Conservation (phyloP, 1,139 yeast genomes). For the Lizanozyma gosingica region DNA sequence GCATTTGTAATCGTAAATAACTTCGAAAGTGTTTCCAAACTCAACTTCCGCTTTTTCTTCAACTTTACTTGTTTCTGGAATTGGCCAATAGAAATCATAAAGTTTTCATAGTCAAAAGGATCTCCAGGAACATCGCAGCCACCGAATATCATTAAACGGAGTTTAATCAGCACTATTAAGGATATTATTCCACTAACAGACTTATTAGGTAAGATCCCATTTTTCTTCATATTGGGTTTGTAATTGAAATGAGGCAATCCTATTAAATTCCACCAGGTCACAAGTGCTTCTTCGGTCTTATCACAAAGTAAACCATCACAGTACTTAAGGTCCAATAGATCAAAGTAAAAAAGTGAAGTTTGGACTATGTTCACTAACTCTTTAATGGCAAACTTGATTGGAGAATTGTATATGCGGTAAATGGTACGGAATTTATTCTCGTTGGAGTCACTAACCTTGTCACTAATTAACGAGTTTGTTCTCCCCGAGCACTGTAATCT, state of each 20-base stretch:
- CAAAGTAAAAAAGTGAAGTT: constrained; percentile 69
- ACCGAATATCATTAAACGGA: constrained; percentile 45
- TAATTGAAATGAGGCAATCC: constrained; percentile 55
- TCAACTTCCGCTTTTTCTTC: constrained; percentile 50
- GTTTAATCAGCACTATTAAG: constrained; percentile 8
- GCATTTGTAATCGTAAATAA: constrained; percentile 54
- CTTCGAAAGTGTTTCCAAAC: constrained; percentile 52
- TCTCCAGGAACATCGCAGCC: constrained; percentile 81
- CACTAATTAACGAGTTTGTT: constrained; percentile 57
- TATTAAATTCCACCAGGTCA: constrained; percentile 74
- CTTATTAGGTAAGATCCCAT: constrained; percentile 54
- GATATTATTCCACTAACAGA: constrained; percentile 44
- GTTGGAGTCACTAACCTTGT: constrained; percentile 62
- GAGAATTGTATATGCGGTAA: constrained; percentile 48
- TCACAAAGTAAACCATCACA: constrained; percentile 83
- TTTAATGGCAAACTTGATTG: constrained; percentile 58
- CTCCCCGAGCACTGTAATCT: constrained; percentile 81
- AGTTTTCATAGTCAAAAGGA: constrained; percentile 67
- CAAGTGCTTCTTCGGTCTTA: constrained; percentile 62
- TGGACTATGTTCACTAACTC: constrained; percentile 73
- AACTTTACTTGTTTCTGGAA: constrained; percentile 65
- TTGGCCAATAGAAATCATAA: constrained; percentile 50
- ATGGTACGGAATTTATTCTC: constrained; percentile 77
- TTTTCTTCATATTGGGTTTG: constrained; percentile 30
- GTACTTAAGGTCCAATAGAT: constrained; percentile 53